Evolutionary conservation across 1,284 basidiomycete species (phyloP).

Genomic region (Xanthoconium separans): DNA sequence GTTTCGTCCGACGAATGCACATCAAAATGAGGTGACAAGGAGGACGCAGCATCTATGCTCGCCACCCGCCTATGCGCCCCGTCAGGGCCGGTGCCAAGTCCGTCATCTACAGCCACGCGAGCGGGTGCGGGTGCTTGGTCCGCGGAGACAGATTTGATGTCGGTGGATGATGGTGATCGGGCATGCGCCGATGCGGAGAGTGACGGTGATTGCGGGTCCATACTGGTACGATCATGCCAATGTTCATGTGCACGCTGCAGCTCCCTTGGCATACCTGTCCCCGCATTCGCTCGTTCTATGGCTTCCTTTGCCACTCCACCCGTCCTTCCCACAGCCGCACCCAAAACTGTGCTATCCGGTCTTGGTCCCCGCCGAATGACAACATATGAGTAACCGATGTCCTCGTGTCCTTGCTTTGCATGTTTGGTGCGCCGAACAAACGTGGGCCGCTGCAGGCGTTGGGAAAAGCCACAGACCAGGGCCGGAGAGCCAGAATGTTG

Average conservation of each 20-base stretch:
- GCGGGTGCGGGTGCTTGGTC: conserved; percentile 38
- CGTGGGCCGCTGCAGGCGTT: conserved; percentile 81
- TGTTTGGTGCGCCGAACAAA: conserved; percentile 90
- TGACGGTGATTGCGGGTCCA: conserved; percentile 30
- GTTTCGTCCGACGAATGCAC: conserved; percentile 15
- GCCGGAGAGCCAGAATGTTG: conserved; percentile 46
- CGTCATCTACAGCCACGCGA: conserved; percentile 43
- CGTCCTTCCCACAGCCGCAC: conserved; percentile 54
- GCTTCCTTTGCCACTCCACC: conserved; percentile 58
- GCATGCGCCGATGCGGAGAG: conserved; percentile 14
- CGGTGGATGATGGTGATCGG: conserved; percentile 15
- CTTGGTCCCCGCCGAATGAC: conserved; percentile 81
- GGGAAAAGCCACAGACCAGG: conserved; percentile 80
- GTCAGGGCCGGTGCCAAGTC: conserved; percentile 20
- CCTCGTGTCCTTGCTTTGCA: conserved; percentile 79
- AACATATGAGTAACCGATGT: conserved; percentile 88
- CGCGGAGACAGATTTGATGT: conserved; percentile 26
- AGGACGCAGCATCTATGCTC: conserved; percentile 17
- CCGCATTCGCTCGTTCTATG: conserved; percentile 22
- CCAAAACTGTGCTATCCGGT: conserved; percentile 40
- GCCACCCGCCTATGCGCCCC: conserved; percentile 16
- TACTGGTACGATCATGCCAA: conserved; percentile 14
- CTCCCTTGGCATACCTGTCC: conserved; percentile 26
- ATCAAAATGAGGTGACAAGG: conserved; percentile 29
- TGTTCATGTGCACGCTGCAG: conserved; percentile 21